A percentile compares a stretch with the other conserved stretches of the same genome.
Evolutionary conservation across 2,329 filamentous ascomycete species (phyloP).

Genomic region (Paraconiothyrium brasiliense): DNA sequence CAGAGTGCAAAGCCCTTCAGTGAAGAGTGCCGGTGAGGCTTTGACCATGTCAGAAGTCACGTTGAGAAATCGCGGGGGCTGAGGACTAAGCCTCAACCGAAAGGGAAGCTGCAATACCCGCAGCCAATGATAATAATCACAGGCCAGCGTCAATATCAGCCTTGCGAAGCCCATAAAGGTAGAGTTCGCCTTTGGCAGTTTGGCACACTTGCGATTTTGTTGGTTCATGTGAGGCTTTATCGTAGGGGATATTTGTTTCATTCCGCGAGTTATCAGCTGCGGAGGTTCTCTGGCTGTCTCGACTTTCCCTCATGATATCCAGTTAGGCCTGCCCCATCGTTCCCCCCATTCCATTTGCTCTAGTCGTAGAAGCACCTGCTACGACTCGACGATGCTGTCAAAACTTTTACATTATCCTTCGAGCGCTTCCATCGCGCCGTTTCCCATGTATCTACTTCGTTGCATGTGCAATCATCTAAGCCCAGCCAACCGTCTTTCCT

Average conservation of each 20-base stretch:
- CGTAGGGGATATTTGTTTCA: neutral
- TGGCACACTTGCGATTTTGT: too few species aligned
- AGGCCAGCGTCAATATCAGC: too few species aligned
- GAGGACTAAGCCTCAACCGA: slow-evolving; percentile 7
- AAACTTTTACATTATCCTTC: neutral
- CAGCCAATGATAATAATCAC: neutral
- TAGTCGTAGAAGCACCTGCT: too few species aligned
- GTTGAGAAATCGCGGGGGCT: neutral
- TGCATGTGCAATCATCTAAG: slow-evolving; percentile 57
- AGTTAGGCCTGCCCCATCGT: neutral
- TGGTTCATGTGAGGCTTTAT: too few species aligned
- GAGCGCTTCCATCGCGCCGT: neutral
- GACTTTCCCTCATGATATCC: neutral
- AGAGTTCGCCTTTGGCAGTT: neutral
- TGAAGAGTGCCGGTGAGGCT: neutral
- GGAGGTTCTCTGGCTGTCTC: neutral
- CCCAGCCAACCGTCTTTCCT: slow-evolving; percentile 83
- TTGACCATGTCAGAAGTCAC: neutral
- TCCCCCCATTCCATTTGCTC: neutral
- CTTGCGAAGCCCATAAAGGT: neutral
- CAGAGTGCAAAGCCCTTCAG: neutral
- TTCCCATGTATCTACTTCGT: neutral
- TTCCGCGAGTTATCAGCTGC: neutral
- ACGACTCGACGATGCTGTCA: neutral
- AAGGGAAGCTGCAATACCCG: neutral